phyloP scores from a whole-genome alignment of 306 rosid species.

The Cucumis sativus region DNA sequence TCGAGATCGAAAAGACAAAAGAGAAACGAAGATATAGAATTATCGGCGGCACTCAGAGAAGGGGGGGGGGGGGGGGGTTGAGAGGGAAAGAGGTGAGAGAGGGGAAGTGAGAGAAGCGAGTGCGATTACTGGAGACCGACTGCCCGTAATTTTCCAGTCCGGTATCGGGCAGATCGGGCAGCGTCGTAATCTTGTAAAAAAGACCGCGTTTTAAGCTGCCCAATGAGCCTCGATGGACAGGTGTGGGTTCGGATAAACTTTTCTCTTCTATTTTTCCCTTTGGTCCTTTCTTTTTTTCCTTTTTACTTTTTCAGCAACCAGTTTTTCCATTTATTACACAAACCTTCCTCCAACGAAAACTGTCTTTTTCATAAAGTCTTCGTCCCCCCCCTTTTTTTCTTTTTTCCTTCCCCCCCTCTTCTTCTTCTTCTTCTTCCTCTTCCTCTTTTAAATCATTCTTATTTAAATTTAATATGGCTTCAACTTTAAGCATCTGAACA shows the following conservation, averaged over 20 bases:
- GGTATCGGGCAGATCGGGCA: slow-evolving; percentile 18
- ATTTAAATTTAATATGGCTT: neutral
- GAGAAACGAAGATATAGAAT: slow-evolving; percentile 5
- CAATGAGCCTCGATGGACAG: slow-evolving; percentile 6
- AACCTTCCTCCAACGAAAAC: neutral
- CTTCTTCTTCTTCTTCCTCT: too few species aligned
- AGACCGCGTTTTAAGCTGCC: slow-evolving; percentile 14
- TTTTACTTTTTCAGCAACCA: neutral
- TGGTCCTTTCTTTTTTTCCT: neutral
- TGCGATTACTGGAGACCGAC: slow-evolving; percentile 18
- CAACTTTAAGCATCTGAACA: slow-evolving; percentile 3
- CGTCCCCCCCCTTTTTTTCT: neutral
- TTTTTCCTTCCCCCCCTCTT: too few species aligned
- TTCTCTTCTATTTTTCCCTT: neutral
- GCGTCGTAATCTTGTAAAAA: slow-evolving; percentile 6
- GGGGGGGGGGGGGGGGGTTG: neutral
- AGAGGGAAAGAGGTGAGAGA: neutral
- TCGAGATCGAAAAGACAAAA: neutral
- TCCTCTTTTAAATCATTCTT: neutral
- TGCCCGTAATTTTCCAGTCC: slow-evolving; percentile 13
- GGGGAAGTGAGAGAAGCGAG: slow-evolving; percentile 9
- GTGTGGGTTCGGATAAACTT: slow-evolving; percentile 7
- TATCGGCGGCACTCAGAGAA: neutral
- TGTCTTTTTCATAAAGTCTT: neutral
- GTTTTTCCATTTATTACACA: neutral